Evolutionary conservation across 2,329 filamentous ascomycete species (phyloP), one percentile per base, ranked within the genome.

Genomic region (Zymoseptoria tritici): DNA sequence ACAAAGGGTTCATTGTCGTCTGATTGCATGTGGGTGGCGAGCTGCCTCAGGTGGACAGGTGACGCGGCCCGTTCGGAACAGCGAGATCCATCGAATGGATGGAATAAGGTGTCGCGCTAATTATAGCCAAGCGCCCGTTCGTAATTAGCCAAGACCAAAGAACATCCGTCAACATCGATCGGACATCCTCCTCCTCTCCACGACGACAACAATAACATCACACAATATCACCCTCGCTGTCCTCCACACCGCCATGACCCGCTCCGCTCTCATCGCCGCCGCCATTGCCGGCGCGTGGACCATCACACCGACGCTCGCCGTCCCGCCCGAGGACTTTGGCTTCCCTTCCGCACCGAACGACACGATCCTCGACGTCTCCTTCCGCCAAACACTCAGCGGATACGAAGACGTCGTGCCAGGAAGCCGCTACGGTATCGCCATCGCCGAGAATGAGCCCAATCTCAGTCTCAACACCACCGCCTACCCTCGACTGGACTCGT

Each of bases 321-420:
- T 62, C 13, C 58, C 61, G n/a, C 61, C 61, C 22, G 58, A 58
- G 22, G 31, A 55, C 52, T 62, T 60, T 29, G 60, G 60, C 13
- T 62, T 62, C 54, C 60, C 60, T 11, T 58, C 60, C 20, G 60
- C 61, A 5, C 61, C 61, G 19, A 62, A 60, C 42, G 61, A 62
- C 31, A 62, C 58, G 5, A 58, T 58, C 24, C 61, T 60, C 36
- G 55, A 51, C 8, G 51, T 60, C 21, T 20, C 26, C 36, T 60
- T 60, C 31, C 53, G 49, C 20, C 19, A 49, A 26, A 42, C 49
- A 13, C 61, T 62, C 50, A 16, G 36, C 36, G 36, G 36, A 11
- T 42, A 13, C 36, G 36, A 42, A 42, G 36, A 11, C 11, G 36
- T 42, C 11, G 16, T 16, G 36, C 36, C 36, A 13, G 36, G 36